phyloP scores from a whole-genome alignment of 1,284 basidiomycete genomes.

The Ganoderma multipileum region DNA sequence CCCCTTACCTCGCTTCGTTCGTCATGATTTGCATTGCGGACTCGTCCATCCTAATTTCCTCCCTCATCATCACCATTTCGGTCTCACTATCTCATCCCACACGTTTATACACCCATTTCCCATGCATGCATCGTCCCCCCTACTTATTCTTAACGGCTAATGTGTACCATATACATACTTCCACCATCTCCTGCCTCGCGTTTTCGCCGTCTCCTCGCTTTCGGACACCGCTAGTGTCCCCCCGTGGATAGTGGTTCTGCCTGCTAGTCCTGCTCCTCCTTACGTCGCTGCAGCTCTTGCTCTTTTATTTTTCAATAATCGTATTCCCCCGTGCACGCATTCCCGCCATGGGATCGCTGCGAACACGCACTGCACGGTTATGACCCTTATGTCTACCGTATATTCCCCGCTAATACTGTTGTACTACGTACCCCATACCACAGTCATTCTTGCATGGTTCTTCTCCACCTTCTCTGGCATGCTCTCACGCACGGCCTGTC shows the following conservation, averaged over 20 bases:
- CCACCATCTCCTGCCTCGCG: background rate
- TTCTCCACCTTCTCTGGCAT: background rate
- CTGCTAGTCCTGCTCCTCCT: conserved; percentile 25
- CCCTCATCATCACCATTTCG: conserved; percentile 6
- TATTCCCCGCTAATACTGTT: conserved; percentile 7
- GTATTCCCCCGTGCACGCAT: background rate
- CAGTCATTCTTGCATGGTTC: conserved; percentile 2
- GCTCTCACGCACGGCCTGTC: background rate
- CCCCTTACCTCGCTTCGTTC: conserved; percentile 15
- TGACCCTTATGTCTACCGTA: conserved; percentile 8
- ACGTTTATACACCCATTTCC: background rate
- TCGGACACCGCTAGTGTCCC: conserved; percentile 1
- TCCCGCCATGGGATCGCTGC: background rate
- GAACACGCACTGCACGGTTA: conserved; percentile 2
- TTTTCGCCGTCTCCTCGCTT: background rate
- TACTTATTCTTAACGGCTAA: conserved; percentile 25
- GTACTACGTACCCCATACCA: conserved; percentile 5
- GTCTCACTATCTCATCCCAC: conserved; percentile 7
- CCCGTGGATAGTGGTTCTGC: conserved; percentile 13
- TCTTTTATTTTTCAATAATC: background rate
- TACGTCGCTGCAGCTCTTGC: background rate
- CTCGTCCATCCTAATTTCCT: conserved; percentile 9
- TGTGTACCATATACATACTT: conserved; percentile 18
- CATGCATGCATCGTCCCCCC: conserved; percentile 11
- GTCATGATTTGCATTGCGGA: conserved; percentile 20